Base-by-base conservation (phyloP, 1,284 basidiomycete species). In the Takashimella koratensis region DNA sequence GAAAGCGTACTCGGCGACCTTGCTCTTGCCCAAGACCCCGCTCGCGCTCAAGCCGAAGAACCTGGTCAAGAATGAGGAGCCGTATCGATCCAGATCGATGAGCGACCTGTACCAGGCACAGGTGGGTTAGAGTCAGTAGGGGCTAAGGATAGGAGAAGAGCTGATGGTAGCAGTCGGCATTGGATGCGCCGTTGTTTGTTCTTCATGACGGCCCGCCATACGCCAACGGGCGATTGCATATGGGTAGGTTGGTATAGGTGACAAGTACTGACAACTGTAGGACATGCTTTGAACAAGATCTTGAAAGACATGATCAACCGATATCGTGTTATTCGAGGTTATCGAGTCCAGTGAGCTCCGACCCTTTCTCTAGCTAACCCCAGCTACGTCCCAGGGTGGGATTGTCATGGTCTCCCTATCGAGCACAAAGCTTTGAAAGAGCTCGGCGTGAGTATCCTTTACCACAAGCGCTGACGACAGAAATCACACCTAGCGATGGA, bases 201-300 rank as follows among this genome's bases (percentile, higher is more conserved):
- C 79, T 96, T 47, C 94, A 96, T 66, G 96, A 98, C 72, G 96
- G 96, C 0, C 96, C 96, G 21, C 96, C 95, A 0, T 98, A 98
- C 67, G 96, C 96, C 1, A 98, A 98, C 71, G 96, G 96, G 0
- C 82, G 89, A 65, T 77, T 99, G 45, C 96, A 99, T 69, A 93
- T 95, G 80, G 95, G 93, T 92, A 61, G 60, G 81, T 67, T 39
- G 22, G 16, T 23, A 19, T 45, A 20, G 23, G 8, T 21, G 5
- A 10, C 26, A 39, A 21, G 20, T 27, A 10, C 52, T 52, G n/a
- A 23, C 47, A 43, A 11, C 0, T 24, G 0, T 43, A 94, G 94
- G 95, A 2, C 96, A 99, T 73, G 93, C 95, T 0, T 76, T 98
- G 59, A 98, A 98, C 77, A 98, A 98, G 75, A 90, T 98, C 43